Evolutionary conservation across 257 asterid genomes (phyloP).

Genomic region (Przewalskia tangutica): DNA sequence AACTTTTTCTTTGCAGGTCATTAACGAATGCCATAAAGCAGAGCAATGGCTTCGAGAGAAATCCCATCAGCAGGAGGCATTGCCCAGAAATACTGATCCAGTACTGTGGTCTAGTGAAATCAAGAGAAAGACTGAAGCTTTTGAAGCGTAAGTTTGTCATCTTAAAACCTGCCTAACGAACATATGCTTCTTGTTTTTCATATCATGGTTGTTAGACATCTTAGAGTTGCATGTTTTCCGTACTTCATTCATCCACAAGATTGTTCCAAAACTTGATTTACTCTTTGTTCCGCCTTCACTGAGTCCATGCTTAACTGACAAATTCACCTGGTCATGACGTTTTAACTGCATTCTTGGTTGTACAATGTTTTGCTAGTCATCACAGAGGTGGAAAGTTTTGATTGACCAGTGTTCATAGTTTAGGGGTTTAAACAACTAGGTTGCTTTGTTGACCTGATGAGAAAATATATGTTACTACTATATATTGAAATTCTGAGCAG

Average conservation of each 20-base stretch:
- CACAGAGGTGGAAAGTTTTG: background rate
- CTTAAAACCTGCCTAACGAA: constrained; percentile 2
- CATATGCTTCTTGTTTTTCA: constrained; percentile 3
- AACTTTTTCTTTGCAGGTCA: constrained; percentile 40
- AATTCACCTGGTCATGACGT: background rate
- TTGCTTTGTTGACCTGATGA: background rate
- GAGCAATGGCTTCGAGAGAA: constrained; percentile 80
- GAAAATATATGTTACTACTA: background rate
- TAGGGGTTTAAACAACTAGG: background rate
- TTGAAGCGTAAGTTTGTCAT: constrained; percentile 52
- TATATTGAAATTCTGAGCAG: background rate
- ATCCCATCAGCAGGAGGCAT: constrained; percentile 64
- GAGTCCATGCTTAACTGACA: background rate
- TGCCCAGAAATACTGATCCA: constrained; percentile 78
- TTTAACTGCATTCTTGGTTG: background rate
- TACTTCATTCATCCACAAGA: background rate
- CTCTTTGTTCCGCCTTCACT: background rate
- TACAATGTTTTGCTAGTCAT: background rate
- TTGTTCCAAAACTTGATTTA: background rate
- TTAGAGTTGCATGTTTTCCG: background rate
- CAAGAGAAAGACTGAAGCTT: constrained; percentile 48
- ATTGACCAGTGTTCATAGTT: background rate
- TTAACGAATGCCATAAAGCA: constrained; percentile 63
- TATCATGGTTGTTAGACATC: background rate
- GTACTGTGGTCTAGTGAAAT: constrained; percentile 67